A percentile compares a stretch with the other conserved stretches of the same genome.
These are phyloP conservation scores for Andrographis paniculata DNA, from an alignment of 305 asterid species.

Conservation along the genomic window DNA sequence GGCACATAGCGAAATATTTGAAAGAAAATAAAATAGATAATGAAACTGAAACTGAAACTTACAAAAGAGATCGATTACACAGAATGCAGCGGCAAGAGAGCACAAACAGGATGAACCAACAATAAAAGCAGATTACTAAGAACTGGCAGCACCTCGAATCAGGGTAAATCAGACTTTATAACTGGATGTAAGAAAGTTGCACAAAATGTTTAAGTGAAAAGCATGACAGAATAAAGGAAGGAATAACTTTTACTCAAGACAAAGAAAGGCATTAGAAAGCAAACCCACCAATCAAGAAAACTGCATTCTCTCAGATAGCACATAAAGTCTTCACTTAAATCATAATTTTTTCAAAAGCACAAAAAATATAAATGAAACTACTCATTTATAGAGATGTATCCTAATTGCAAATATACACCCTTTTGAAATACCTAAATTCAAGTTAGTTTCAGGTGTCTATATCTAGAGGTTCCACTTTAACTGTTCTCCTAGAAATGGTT, in stretches of 20 bases:
- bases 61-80: too few relatives aligned
- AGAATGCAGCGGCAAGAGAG: too few relatives aligned
- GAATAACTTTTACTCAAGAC: constrained; percentile 14
- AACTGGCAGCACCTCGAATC: neutral
- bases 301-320: neutral
- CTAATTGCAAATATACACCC: too few relatives aligned
- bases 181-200: neutral
- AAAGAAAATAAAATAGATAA: too few relatives aligned
- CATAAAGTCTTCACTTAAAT: neutral
- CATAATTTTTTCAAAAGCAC: neutral
- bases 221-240: constrained; percentile 9
- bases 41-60: too few relatives aligned
- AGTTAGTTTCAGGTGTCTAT: too few relatives aligned
- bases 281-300: constrained; percentile 21
- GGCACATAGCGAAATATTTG: too few relatives aligned
- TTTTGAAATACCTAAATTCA: neutral
- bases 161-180: neutral
- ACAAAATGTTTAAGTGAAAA: neutral
- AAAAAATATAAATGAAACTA: neutral
- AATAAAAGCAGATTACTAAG: constrained; percentile 9
- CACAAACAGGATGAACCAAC: constrained; percentile 27
- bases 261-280: constrained; percentile 16
- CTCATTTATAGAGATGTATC: neutral
- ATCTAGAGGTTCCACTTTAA: too few relatives aligned
- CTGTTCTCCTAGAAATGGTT: too few relatives aligned